Conservation (phyloP, 2,329 filamentous ascomycete genomes). For the Daldinia sp. region DNA sequence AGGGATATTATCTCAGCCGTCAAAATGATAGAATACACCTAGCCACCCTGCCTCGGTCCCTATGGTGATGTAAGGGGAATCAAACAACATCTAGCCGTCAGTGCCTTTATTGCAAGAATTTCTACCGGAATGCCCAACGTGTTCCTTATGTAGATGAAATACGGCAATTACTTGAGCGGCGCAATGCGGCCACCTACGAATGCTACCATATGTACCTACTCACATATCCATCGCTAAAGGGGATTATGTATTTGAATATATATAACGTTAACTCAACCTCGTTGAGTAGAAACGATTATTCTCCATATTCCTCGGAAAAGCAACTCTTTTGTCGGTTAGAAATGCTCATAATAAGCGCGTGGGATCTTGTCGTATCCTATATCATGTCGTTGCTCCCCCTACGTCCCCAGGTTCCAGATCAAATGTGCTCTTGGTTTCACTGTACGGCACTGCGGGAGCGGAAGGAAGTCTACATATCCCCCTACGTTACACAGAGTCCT, state of each 20-base stretch:
- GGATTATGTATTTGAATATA: conserved; percentile 14
- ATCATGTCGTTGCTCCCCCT: conserved; percentile 3
- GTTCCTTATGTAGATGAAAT: neutral
- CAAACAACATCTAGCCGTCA: neutral
- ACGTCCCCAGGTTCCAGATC: conserved; percentile 8
- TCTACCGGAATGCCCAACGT: neutral
- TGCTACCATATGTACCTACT: conserved; percentile 17
- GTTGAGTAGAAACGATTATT: neutral
- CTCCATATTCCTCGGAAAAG: neutral
- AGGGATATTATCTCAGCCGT: conserved; percentile 3
- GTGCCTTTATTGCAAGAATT: neutral
- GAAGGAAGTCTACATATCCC: conserved; percentile 1
- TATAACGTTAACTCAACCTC: conserved; percentile 30
- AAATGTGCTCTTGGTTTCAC: conserved; percentile 10
- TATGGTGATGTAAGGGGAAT: conserved; percentile 17
- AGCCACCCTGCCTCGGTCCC: neutral
- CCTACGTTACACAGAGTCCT: neutral
- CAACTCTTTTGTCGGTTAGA: neutral
- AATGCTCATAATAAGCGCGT: neutral
- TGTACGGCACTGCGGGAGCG: neutral
- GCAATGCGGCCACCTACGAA: neutral
- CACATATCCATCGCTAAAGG: neutral
- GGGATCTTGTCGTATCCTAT: conserved; percentile 7
- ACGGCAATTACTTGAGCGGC: conserved; percentile 1
- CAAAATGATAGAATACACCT: neutral